These are phyloP conservation scores for Colletotrichum abscissum DNA, from an alignment of 2,329 filamentous ascomycete genomes.

Conservation along the genomic window DNA sequence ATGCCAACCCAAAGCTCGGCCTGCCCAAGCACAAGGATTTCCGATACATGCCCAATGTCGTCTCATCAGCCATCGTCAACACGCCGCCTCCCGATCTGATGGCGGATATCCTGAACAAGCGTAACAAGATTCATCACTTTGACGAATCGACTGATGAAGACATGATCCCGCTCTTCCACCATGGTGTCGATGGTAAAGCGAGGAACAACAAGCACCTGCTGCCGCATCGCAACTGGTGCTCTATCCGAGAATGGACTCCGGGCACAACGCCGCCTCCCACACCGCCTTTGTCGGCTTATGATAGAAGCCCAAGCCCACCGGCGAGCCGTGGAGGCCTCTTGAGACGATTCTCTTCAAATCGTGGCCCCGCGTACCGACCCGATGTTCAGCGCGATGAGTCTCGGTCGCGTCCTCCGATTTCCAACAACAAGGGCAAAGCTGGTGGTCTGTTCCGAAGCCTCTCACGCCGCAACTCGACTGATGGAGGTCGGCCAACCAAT, in stretches of 20 bases:
- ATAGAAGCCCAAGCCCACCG: slow-evolving; percentile 53
- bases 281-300: slow-evolving; percentile 65
- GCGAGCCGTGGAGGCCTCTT: slow-evolving; percentile 52
- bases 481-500: slow-evolving; percentile 48
- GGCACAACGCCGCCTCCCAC: slow-evolving; percentile 79
- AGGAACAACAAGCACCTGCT: slow-evolving; percentile 92
- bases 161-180: slow-evolving; percentile 93
- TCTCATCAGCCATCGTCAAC: slow-evolving; percentile 95
- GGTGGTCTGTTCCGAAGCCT: slow-evolving; percentile 47
- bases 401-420: slow-evolving; percentile 60
- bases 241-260: slow-evolving; percentile 86
- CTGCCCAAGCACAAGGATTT: slow-evolving; percentile 91
- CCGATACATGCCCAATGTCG: slow-evolving; percentile 95
- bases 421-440: slow-evolving; percentile 45
- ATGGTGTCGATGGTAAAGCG: slow-evolving; percentile 88
- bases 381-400: slow-evolving; percentile 48
- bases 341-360: slow-evolving; percentile 57
- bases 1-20: slow-evolving; percentile 84
- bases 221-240: slow-evolving; percentile 95
- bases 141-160: slow-evolving; percentile 87
- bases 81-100: slow-evolving; percentile 88
- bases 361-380: slow-evolving; percentile 48
- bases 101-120: slow-evolving; percentile 91
- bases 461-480: slow-evolving; percentile 52
- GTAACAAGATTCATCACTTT: slow-evolving; percentile 84